Percentiles rank a stretch among this genome's conserved stretches.
Conservation (phyloP, 768 basidiomycete genomes). For the Tulasnella calospora region DNA sequence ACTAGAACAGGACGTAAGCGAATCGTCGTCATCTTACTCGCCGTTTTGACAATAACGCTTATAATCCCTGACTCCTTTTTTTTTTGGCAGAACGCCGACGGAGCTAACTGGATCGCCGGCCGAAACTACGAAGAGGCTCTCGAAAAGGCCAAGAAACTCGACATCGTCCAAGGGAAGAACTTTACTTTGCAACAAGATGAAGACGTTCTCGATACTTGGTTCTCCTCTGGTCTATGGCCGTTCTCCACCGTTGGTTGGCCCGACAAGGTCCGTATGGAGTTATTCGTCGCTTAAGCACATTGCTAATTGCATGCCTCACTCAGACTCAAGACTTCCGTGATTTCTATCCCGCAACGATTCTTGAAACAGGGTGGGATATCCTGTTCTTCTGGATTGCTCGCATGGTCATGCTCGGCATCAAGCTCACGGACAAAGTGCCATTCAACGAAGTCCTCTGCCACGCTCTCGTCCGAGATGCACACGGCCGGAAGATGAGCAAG, state of each 20-base stretch:
- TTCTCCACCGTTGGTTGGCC: slow-evolving; percentile 99
- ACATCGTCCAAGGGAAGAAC: slow-evolving; percentile 50
- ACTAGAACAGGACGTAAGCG: slow-evolving; percentile 55
- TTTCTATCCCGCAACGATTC: slow-evolving; percentile 85
- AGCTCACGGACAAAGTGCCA: slow-evolving; percentile 84
- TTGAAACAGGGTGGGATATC: slow-evolving; percentile 99
- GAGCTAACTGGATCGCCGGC: slow-evolving; percentile 88
- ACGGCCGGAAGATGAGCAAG: slow-evolving; percentile 99
- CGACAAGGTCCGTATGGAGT: slow-evolving; percentile 53
- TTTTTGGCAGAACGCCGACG: slow-evolving; percentile 53
- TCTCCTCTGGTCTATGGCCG: slow-evolving; percentile 96
- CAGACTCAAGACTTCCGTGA: slow-evolving; percentile 70
- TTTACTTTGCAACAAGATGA: slow-evolving; percentile 89
- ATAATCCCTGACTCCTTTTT: not conserved
- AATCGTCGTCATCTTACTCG: not conserved
- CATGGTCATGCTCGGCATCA: slow-evolving; percentile 90
- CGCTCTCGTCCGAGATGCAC: slow-evolving; percentile 98
- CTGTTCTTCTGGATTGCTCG: slow-evolving; percentile 99
- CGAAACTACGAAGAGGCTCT: slow-evolving; percentile 71
- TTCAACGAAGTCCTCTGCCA: slow-evolving; percentile 96
- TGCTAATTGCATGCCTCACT: slow-evolving; percentile 16
- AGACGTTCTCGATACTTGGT: slow-evolving; percentile 99
- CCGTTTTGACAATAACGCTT: not conserved
- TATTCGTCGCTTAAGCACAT: not conserved
- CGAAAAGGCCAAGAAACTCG: slow-evolving; percentile 59